Percentiles rank a stretch among this genome's conserved stretches.
Conservation (phyloP, 2,329 filamentous ascomycete species). For the Penicillium sp. region DNA sequence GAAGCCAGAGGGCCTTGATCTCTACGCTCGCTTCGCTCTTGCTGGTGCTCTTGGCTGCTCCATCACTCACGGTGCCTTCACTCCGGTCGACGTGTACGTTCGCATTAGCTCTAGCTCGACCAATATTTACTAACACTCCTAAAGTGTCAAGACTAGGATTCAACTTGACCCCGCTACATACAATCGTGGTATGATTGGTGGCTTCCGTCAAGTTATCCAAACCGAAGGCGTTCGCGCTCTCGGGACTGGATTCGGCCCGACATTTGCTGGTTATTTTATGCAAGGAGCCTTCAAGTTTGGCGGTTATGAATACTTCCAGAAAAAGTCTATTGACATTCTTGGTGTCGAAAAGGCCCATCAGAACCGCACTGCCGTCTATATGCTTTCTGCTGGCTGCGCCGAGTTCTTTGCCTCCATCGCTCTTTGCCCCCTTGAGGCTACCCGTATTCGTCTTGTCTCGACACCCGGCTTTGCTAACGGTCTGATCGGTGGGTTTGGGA, state of each 20-base stretch:
- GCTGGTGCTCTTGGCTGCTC: constrained; percentile 98
- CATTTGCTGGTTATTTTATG: constrained; percentile 87
- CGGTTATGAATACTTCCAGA: constrained; percentile 96
- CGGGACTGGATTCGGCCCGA: constrained; percentile 80
- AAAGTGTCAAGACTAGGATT: constrained; percentile 91
- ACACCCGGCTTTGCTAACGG: constrained; percentile 81
- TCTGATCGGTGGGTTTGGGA: constrained; percentile 73
- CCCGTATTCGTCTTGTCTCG: constrained; percentile 88
- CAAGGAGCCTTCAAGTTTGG: constrained; percentile 93
- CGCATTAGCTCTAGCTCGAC: not conserved
- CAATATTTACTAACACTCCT: too few species aligned
- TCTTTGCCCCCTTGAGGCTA: constrained; percentile 88
- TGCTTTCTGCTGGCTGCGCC: constrained; percentile 61
- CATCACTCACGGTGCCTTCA: constrained; percentile 93
- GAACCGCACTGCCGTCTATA: constrained; percentile 80
- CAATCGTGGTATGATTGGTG: constrained; percentile 82
- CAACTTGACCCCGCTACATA: constrained; percentile 88
- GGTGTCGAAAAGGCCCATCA: constrained; percentile 74
- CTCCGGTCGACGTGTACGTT: constrained; percentile 98
- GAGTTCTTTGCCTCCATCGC: constrained; percentile 66
- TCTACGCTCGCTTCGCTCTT: constrained; percentile 81
- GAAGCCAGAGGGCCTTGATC: too few species aligned
- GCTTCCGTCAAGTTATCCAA: constrained; percentile 79
- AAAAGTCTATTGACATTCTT: constrained; percentile 77
- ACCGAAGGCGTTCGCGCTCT: constrained; percentile 84